Conservation (phyloP, 768 basidiomycete species). For the Lactifluus volemus region DNA sequence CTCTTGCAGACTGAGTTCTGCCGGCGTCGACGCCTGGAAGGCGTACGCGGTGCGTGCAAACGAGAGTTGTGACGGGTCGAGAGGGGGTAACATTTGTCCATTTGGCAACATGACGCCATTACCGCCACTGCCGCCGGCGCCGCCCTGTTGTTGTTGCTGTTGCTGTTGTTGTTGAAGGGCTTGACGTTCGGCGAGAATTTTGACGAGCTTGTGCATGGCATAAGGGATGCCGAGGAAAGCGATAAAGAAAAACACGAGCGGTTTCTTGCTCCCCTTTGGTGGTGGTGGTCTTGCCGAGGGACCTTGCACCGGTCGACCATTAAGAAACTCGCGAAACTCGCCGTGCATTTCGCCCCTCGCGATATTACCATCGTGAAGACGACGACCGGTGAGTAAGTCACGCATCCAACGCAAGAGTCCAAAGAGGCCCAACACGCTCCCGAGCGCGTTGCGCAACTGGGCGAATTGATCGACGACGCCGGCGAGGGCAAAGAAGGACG, state of each 20-base stretch:
- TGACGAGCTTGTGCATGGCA: conserved; percentile 85
- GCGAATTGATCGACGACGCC: conserved; percentile 94
- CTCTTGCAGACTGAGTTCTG: conserved; percentile 74
- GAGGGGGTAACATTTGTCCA: conserved; percentile 39
- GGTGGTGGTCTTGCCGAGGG: conserved; percentile 27
- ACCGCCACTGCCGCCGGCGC: background rate
- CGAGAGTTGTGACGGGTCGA: conserved; percentile 71
- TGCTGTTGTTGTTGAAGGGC: conserved; percentile 38
- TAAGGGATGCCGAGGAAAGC: conserved; percentile 91
- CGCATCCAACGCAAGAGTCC: conserved; percentile 83
- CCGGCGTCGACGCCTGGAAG: conserved; percentile 64
- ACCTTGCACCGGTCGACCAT: conserved; percentile 49
- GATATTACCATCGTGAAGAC: conserved; percentile 24
- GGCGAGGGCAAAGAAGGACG: conserved; percentile 92
- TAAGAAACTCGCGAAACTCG: conserved; percentile 74
- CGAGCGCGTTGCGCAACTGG: conserved; percentile 84
- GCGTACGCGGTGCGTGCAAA: conserved; percentile 80
- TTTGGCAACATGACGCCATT: conserved; percentile 27
- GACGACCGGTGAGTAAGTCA: conserved; percentile 44
- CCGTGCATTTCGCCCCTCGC: conserved; percentile 35
- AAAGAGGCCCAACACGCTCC: conserved; percentile 89
- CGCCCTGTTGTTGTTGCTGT: conserved; percentile 23
- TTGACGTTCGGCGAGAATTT: conserved; percentile 59
- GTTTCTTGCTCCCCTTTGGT: conserved; percentile 77
- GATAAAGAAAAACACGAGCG: conserved; percentile 86